Evolutionary conservation across 805 yeast genomes (phyloP).

Genomic region (Pichia deserticola): DNA sequence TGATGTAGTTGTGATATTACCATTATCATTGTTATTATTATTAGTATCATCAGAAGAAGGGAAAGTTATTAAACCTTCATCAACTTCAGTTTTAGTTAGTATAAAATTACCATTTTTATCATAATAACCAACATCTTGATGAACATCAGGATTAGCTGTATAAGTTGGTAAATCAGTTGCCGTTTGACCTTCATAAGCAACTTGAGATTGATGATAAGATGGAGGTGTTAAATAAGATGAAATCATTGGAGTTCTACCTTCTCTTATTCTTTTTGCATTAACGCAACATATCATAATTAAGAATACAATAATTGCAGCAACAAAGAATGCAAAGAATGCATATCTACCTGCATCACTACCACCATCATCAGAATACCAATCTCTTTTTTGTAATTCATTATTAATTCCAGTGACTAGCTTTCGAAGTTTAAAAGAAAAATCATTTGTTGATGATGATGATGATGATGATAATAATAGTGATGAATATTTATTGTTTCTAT

Average conservation of each 20-base stretch:
- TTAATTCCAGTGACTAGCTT: neutral
- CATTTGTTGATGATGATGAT: neutral
- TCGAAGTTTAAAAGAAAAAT: neutral
- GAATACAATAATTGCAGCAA: conserved; percentile 40
- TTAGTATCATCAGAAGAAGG: neutral
- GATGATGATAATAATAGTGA: no score
- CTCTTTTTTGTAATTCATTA: conserved; percentile 11
- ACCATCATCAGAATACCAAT: conserved; percentile 8
- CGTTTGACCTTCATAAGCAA: conserved; percentile 31
- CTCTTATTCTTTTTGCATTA: conserved; percentile 44
- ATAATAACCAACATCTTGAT: conserved; percentile 68
- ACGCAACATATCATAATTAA: conserved; percentile 44
- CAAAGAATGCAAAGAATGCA: conserved; percentile 59
- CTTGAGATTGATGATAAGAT: conserved; percentile 58
- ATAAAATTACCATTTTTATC: conserved; percentile 51
- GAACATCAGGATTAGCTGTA: conserved; percentile 56
- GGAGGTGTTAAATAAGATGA: conserved; percentile 56
- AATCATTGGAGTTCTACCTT: conserved; percentile 59
- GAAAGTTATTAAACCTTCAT: neutral
- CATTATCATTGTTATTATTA: neutral
- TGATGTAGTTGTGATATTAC: no score
- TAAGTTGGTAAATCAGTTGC: conserved; percentile 51
- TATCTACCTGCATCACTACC: conserved; percentile 37
- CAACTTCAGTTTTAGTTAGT: conserved; percentile 13
- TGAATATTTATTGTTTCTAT: no score